Conservation (phyloP, 2,329 filamentous ascomycete genomes). For the Fusarium xylarioides region DNA sequence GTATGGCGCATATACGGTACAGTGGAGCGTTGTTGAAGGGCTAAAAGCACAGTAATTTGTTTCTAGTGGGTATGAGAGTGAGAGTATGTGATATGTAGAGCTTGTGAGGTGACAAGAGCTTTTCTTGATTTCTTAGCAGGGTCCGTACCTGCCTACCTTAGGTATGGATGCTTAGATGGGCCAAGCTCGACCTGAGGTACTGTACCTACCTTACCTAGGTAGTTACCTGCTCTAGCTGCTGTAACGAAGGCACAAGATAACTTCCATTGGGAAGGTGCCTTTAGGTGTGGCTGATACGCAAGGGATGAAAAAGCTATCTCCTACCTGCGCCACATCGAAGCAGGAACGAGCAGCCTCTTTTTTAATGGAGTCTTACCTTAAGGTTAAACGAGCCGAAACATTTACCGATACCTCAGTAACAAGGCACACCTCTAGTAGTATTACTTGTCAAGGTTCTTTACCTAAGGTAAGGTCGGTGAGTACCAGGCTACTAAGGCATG, state of each 20-base stretch:
- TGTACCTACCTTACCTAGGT: neutral
- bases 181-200: neutral
- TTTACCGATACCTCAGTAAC: neutral
- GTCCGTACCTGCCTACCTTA: neutral
- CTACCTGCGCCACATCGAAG: neutral
- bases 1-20: neutral
- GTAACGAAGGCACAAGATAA: neutral
- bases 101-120: neutral
- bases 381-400: conserved; percentile 7
- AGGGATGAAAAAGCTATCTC: neutral
- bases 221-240: neutral
- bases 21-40: neutral
- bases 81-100: neutral
- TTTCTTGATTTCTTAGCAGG: neutral
- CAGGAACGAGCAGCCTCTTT: neutral
- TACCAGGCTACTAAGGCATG: neutral
- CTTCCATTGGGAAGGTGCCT: neutral
- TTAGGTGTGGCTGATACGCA: neutral
- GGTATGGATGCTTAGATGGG: neutral
- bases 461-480: neutral
- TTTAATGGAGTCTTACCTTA: conserved; percentile 1
- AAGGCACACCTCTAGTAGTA: neutral
- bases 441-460: neutral
- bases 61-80: neutral
- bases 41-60: neutral